Percentiles rank a stretch among this genome's conserved stretches.
These are phyloP conservation scores for Hawksworthiomyces lignivorus DNA, from an alignment of 2,329 filamentous ascomycete genomes.

Conservation along the genomic window DNA sequence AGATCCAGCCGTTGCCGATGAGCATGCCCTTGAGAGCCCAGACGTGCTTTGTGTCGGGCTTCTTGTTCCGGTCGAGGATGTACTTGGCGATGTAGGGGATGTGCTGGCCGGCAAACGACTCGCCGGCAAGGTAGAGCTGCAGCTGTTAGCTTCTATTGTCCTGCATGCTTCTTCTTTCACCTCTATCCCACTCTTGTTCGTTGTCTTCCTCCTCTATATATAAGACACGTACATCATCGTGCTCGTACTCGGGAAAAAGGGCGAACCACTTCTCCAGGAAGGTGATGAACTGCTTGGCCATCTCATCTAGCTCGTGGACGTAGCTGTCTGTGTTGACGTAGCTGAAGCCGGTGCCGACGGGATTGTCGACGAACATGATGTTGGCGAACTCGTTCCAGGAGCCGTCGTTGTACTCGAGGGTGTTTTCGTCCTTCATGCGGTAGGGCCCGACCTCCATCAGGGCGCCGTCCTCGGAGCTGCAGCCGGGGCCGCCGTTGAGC, in stretches of 20 bases:
- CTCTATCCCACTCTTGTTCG: too few relatives aligned
- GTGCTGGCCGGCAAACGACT: conserved; percentile 94
- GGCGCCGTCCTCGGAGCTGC: conserved; percentile 93
- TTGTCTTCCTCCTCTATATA: too few relatives aligned
- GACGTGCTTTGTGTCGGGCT: conserved; percentile 33
- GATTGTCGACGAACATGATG: conserved; percentile 92
- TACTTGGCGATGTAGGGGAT: conserved; percentile 94
- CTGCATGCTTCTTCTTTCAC: too few relatives aligned
- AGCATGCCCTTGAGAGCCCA: conserved; percentile 83
- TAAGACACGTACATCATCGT: conserved; percentile 72
- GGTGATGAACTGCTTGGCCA: conserved; percentile 79
- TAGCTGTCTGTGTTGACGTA: conserved; percentile 88
- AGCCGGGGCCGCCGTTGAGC: conserved; percentile 95
- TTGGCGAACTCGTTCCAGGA: conserved; percentile 99
- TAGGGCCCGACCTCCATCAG: conserved; percentile 96
- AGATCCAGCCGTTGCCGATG: conserved; percentile 98
- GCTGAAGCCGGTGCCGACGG: conserved; percentile 92
- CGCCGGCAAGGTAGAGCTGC: conserved; percentile 90
- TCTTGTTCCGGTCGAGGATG: conserved; percentile 80
- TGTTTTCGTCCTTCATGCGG: conserved; percentile 67
- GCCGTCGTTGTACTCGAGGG: conserved; percentile 75
- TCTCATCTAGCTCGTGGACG: conserved; percentile 74
- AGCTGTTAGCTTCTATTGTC: conserved; percentile 18
- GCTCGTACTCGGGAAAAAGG: conserved; percentile 84
- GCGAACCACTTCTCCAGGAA: conserved; percentile 91